Percentiles rank a stretch among this genome's conserved stretches.
Conservation (phyloP, 2,329 filamentous ascomycete genomes). For the Microcyclospora pomicola region DNA sequence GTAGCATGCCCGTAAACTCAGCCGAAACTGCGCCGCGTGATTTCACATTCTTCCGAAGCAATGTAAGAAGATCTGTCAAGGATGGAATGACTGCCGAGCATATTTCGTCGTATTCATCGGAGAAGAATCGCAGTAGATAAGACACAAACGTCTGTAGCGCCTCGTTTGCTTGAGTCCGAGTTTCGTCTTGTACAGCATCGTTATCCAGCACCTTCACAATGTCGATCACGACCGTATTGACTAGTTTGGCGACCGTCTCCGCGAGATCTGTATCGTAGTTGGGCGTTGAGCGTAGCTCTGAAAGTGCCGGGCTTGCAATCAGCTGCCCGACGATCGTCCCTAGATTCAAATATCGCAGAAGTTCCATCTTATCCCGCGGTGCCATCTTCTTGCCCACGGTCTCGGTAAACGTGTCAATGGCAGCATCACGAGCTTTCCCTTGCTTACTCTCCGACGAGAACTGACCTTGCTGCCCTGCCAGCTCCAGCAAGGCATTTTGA, state of each 20-base stretch:
- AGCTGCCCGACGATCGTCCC: slow-evolving; percentile 75
- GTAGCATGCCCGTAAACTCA: slow-evolving; percentile 68
- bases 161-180: slow-evolving; percentile 62
- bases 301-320: slow-evolving; percentile 65
- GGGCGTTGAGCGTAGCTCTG: slow-evolving; percentile 63
- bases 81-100: slow-evolving; percentile 92
- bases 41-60: slow-evolving; percentile 67
- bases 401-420: slow-evolving; percentile 89
- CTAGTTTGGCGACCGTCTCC: slow-evolving; percentile 86
- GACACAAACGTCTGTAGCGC: slow-evolving; percentile 74
- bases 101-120: slow-evolving; percentile 95
- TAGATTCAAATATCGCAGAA: slow-evolving; percentile 84
- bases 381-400: slow-evolving; percentile 98
- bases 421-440: slow-evolving; percentile 75
- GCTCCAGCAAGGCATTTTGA: slow-evolving; percentile 69
- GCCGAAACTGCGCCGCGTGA: slow-evolving; percentile 49
- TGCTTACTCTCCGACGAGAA: slow-evolving; percentile 41
- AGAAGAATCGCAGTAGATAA: slow-evolving; percentile 82
- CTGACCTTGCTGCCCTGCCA: slow-evolving; percentile 60
- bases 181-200: slow-evolving; percentile 45
- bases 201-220: slow-evolving; percentile 77
- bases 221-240: slow-evolving; percentile 79
- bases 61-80: slow-evolving; percentile 80
- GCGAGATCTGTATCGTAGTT: slow-evolving; percentile 92
- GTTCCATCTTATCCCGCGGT: slow-evolving; percentile 77